phyloP scores from a whole-genome alignment of 2,329 filamentous ascomycete species.

The Bimuria novae-zelandiae region DNA sequence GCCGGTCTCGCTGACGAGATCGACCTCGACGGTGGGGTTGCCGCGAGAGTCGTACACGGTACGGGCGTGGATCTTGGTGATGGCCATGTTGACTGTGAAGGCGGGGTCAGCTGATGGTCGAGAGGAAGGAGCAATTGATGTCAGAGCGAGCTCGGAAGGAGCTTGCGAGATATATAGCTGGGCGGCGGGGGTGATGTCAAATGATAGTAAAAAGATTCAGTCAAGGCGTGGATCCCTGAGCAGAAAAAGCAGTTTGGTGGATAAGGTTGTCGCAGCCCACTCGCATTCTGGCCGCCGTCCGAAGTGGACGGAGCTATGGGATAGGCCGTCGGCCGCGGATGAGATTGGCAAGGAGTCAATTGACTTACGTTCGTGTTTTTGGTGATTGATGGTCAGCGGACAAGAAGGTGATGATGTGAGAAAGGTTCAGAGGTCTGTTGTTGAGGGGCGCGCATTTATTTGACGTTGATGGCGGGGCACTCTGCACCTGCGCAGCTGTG shows the following conservation, averaged over 20 bases:
- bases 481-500: constrained; percentile 10
- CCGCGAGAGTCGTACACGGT: constrained; percentile 96
- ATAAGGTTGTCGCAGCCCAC: constrained; percentile 27
- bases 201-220: constrained; percentile 21
- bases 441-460: constrained; percentile 17
- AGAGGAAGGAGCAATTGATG: constrained; percentile 32
- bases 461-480: constrained; percentile 19
- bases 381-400: constrained; percentile 15
- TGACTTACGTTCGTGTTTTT: constrained; percentile 41
- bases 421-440: constrained; percentile 16
- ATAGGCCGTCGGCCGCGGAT: constrained; percentile 44
- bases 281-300: constrained; percentile 24
- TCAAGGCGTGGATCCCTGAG: constrained; percentile 10
- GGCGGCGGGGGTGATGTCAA: constrained; percentile 20
- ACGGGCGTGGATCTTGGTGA: constrained; percentile 63
- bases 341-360: constrained; percentile 28
- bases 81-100: constrained; percentile 69
- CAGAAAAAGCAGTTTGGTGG: constrained; percentile 36
- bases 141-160: constrained; percentile 13
- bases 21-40: constrained; percentile 99
- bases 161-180: constrained; percentile 29
- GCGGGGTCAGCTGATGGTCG: constrained; percentile 14
- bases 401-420: constrained; percentile 28
- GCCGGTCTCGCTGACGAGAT: constrained; percentile 93
- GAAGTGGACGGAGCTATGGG: constrained; percentile 22